phyloP scores from a whole-genome alignment of 345 rosid species.

The Pugionium cornutum region DNA sequence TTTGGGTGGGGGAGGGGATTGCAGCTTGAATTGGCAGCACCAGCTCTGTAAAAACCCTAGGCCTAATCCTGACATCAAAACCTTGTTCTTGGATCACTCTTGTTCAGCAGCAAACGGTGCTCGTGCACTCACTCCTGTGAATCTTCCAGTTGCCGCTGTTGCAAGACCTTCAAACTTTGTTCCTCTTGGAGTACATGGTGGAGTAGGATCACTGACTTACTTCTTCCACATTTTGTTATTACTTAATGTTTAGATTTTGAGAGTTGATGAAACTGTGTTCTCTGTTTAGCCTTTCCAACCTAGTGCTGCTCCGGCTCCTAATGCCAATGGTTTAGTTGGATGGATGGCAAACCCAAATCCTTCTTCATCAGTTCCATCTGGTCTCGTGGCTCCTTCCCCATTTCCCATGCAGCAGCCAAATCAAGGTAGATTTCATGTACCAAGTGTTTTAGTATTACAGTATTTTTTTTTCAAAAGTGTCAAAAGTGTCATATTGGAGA shows the following conservation, averaged over 20 bases:
- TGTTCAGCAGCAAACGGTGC: conserved; percentile 74
- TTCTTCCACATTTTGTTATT: conserved; percentile 6
- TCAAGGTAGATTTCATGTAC: conserved; percentile 33
- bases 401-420: conserved; percentile 47
- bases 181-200: conserved; percentile 78
- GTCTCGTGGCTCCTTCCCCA: conserved; percentile 84
- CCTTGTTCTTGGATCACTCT: conserved; percentile 79
- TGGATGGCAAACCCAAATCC: conserved; percentile 87
- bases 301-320: conserved; percentile 59
- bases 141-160: conserved; percentile 64
- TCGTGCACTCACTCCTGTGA: conserved; percentile 67
- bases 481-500: not conserved
- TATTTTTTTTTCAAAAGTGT: not conserved
- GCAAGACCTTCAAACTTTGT: conserved; percentile 76
- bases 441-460: conserved; percentile 2
- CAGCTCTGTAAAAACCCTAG: conserved; percentile 94
- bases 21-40: conserved; percentile 95
- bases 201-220: conserved; percentile 46
- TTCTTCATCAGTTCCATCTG: conserved; percentile 73
- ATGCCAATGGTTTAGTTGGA: conserved; percentile 66
- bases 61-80: conserved; percentile 89
- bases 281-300: conserved; percentile 74
- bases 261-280: conserved; percentile 27
- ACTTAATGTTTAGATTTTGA: not conserved
- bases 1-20: conserved; percentile 1